Percentiles rank a stretch among this genome's conserved stretches.
These are phyloP conservation scores for Phylloporus sp. DNA, from an alignment of 768 basidiomycete species.

Conservation along the genomic window DNA sequence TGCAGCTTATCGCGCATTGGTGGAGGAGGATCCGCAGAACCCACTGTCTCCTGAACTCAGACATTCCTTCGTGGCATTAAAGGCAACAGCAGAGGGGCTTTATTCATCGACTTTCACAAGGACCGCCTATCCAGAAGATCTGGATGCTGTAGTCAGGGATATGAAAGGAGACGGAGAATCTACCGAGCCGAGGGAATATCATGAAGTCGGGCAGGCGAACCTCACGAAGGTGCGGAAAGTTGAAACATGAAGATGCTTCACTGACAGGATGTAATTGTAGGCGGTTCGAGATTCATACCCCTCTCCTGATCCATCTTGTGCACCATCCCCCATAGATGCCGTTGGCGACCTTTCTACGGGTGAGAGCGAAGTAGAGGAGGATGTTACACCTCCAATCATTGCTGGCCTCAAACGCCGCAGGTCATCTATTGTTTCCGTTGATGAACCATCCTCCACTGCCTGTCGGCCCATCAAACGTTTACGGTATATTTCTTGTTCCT, in stretches of 20 bases:
- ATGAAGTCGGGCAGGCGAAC: neutral
- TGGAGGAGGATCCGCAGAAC: constrained; percentile 16
- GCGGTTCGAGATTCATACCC: constrained; percentile 7
- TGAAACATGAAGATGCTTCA: neutral
- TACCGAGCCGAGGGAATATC: no score
- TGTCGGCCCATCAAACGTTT: constrained; percentile 18
- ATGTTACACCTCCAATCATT: constrained; percentile 9
- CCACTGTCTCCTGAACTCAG: constrained; percentile 14
- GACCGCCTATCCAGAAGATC: constrained; percentile 26
- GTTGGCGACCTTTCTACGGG: constrained; percentile 6
- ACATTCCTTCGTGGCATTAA: constrained; percentile 30
- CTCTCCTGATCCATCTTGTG: constrained; percentile 11
- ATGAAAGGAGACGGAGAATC: constrained; percentile 6
- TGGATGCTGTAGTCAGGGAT: constrained; percentile 30
- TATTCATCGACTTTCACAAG: constrained; percentile 26
- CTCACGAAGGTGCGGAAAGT: neutral
- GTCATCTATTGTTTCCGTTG: neutral
- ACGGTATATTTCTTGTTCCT: constrained; percentile 10
- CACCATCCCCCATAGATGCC: constrained; percentile 6
- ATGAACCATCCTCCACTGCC: neutral
- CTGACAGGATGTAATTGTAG: constrained; percentile 1
- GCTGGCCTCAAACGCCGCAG: constrained; percentile 22
- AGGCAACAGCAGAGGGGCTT: constrained; percentile 26
- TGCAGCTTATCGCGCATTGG: constrained; percentile 26
- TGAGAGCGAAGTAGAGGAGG: constrained; percentile 16